Conservation (phyloP, 208 protist genomes). For the Leishmania turanica region DNA sequence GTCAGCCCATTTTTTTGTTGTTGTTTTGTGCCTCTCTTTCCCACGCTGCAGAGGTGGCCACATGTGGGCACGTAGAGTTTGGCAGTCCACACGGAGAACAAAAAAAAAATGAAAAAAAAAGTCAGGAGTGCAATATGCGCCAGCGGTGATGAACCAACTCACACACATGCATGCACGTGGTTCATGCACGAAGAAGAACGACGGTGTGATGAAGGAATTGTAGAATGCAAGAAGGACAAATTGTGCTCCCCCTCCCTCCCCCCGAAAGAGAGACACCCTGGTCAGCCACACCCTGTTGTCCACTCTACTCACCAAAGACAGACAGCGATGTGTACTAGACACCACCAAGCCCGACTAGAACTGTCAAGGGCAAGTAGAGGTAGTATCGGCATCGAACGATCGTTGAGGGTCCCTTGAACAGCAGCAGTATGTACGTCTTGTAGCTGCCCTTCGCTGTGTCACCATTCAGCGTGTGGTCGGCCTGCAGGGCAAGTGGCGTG, state of each 20-base stretch:
- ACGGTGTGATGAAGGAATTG: background rate
- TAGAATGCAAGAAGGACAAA: background rate
- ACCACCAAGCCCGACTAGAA: constrained; percentile 54
- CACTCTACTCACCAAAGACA: constrained; percentile 11
- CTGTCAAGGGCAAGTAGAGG: constrained; percentile 54
- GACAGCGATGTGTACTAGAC: constrained; percentile 50
- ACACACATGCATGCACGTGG: background rate
- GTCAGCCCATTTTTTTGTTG: background rate
- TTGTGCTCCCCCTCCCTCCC: background rate
- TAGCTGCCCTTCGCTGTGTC: constrained; percentile 36
- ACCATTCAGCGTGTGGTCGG: constrained; percentile 42
- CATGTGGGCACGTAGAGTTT: background rate
- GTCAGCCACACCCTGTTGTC: background rate
- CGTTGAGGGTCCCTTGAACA: constrained; percentile 49
- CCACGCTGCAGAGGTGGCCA: background rate
- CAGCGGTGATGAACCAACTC: background rate
- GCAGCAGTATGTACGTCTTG: constrained; percentile 39
- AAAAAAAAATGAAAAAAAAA: background rate
- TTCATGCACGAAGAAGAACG: background rate
- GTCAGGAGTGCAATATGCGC: background rate
- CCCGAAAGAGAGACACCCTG: background rate
- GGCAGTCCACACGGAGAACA: background rate
- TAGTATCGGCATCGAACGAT: constrained; percentile 42
- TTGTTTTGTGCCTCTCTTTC: background rate
- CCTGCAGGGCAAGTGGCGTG: constrained; percentile 56